Percentiles rank a stretch among this genome's conserved stretches.
phyloP scores from a whole-genome alignment of 768 basidiomycete species.

The Dendrothele bispora region DNA sequence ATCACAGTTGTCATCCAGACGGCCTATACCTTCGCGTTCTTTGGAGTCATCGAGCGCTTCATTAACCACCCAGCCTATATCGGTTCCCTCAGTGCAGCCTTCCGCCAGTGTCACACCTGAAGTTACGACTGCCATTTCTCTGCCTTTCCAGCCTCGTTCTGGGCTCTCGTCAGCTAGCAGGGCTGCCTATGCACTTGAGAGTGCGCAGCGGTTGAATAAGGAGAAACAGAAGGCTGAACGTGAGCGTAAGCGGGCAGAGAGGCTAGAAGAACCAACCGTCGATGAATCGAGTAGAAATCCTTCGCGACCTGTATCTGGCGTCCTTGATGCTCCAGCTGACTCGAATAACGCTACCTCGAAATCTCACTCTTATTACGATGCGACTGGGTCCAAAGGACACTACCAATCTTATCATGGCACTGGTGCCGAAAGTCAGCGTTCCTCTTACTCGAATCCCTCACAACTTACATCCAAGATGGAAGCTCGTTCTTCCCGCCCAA shows the following conservation, averaged over 20 bases:
- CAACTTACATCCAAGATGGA: too few species aligned
- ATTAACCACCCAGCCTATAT: conserved; percentile 12
- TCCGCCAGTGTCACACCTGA: conserved; percentile 18
- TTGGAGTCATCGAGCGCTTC: conserved; percentile 20
- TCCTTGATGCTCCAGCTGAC: too few species aligned
- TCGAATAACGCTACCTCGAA: too few species aligned
- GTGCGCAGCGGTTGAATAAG: conserved; percentile 7
- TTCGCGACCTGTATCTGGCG: too few species aligned
- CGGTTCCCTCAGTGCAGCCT: conserved; percentile 14
- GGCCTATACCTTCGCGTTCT: conserved; percentile 21
- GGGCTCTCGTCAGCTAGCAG: conserved; percentile 50
- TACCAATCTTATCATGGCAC: too few species aligned
- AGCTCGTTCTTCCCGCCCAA: too few species aligned
- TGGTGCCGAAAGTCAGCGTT: too few species aligned
- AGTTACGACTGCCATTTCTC: conserved; percentile 14
- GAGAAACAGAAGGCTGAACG: conserved; percentile 31
- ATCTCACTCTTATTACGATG: too few species aligned
- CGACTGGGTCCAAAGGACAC: too few species aligned
- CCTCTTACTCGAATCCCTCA: too few species aligned
- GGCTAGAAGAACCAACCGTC: too few species aligned
- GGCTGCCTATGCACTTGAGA: conserved; percentile 54
- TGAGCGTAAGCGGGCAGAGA: conserved; percentile 30
- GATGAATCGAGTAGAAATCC: too few species aligned
- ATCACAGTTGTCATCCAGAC: conserved; percentile 9
- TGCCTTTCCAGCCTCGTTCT: conserved; percentile 20